phyloP scores from a whole-genome alignment of 2,329 filamentous ascomycete species.

The Blumeriella jaapii region DNA sequence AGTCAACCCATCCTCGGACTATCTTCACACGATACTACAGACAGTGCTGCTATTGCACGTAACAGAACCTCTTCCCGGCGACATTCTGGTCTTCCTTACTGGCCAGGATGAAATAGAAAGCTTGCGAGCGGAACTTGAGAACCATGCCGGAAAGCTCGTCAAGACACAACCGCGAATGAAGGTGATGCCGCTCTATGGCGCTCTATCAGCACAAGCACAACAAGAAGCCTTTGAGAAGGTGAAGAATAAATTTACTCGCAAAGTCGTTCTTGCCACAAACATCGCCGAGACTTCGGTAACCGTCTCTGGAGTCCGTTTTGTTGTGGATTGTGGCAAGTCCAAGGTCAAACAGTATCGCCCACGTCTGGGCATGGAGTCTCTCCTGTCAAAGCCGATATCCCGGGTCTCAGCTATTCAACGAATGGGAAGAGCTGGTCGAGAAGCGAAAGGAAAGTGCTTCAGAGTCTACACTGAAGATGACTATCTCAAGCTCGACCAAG shows the following conservation, averaged over 20 bases:
- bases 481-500: constrained; percentile 57
- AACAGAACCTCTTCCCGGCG: constrained; percentile 82
- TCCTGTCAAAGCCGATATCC: constrained; percentile 83
- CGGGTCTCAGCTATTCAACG: constrained; percentile 88
- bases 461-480: constrained; percentile 75
- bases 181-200: constrained; percentile 77
- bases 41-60: constrained; percentile 78
- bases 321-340: constrained; percentile 86
- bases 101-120: constrained; percentile 89
- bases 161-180: constrained; percentile 61
- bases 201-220: constrained; percentile 76
- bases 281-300: constrained; percentile 99
- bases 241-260: constrained; percentile 61
- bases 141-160: constrained; percentile 62
- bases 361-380: constrained; percentile 75
- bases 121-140: constrained; percentile 68
- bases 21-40: constrained; percentile 71
- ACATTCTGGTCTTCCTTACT: constrained; percentile 83
- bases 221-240: constrained; percentile 74
- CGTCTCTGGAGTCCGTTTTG: constrained; percentile 81
- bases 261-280: constrained; percentile 87
- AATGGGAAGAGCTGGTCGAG: constrained; percentile 83
- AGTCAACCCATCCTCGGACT: constrained; percentile 61
- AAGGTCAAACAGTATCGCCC: constrained; percentile 89
- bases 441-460: constrained; percentile 82